These are phyloP conservation scores for Immersiella caudata DNA, from an alignment of 495 filamentous ascomycete genomes.

Conservation along the genomic window DNA sequence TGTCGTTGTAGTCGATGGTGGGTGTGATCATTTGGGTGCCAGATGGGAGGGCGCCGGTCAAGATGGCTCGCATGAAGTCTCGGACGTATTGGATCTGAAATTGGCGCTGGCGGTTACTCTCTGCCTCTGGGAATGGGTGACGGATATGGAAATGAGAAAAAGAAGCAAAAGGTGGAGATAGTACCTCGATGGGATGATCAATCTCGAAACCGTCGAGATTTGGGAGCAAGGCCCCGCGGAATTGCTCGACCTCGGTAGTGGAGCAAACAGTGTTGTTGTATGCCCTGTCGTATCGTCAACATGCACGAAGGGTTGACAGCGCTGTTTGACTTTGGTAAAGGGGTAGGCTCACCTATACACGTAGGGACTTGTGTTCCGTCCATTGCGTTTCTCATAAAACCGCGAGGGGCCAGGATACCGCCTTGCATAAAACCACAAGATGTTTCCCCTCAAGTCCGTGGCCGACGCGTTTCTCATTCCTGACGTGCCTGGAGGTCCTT, in stretches of 20 bases:
- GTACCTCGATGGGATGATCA: constrained; percentile 16
- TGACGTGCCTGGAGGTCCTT: no score
- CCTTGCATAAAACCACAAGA: neutral
- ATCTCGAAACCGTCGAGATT: constrained; percentile 9
- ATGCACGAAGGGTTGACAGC: no score
- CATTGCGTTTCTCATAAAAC: neutral
- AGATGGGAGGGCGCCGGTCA: constrained; percentile 14
- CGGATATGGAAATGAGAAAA: no score
- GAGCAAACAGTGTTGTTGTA: constrained; percentile 8
- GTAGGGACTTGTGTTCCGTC: constrained; percentile 7
- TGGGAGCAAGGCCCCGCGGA: neutral
- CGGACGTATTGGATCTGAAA: constrained; percentile 17
- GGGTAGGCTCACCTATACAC: constrained; percentile 8
- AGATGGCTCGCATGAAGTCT: constrained; percentile 10
- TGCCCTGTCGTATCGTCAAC: neutral
- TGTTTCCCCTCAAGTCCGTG: neutral
- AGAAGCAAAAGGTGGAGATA: no score
- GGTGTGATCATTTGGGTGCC: constrained; percentile 2
- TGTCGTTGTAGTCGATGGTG: constrained; percentile 12
- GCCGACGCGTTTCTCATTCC: no score
- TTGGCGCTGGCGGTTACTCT: no score
- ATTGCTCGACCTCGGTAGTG: constrained; percentile 14
- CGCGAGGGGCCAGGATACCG: constrained; percentile 10
- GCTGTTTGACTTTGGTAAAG: neutral
- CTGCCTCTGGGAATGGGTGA: no score